A percentile compares a stretch with the other conserved stretches of the same genome.
Evolutionary conservation across 352 stramenopile genomes (phyloP).

Genomic region (Globisporangium abappressorium): DNA sequence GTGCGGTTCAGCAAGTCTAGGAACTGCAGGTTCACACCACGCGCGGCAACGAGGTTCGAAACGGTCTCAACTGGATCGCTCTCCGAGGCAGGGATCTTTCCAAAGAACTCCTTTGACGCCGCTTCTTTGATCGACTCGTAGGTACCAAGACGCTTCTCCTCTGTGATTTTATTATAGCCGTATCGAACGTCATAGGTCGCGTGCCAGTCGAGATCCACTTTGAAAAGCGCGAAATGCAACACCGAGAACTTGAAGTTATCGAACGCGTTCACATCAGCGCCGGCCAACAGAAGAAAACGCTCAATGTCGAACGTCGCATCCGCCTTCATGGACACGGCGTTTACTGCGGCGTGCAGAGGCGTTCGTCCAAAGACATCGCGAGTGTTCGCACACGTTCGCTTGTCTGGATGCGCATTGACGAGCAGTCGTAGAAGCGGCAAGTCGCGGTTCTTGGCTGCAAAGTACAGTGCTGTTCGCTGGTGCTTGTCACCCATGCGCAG

Average conservation of each 20-base stretch:
- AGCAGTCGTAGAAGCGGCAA: slow-evolving; percentile 49
- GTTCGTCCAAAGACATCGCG: slow-evolving; percentile 46
- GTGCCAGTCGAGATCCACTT: slow-evolving; percentile 70
- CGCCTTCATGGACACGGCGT: slow-evolving; percentile 52
- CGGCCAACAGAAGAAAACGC: slow-evolving; percentile 52
- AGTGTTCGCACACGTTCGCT: slow-evolving; percentile 42
- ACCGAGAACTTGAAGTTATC: slow-evolving; percentile 52
- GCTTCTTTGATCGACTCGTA: slow-evolving; percentile 44
- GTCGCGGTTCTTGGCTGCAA: slow-evolving; percentile 56
- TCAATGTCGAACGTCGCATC: slow-evolving; percentile 73
- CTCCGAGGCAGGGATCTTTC: slow-evolving; percentile 33
- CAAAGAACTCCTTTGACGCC: slow-evolving; percentile 34
- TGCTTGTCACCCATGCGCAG: slow-evolving; percentile 38
- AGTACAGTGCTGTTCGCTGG: slow-evolving; percentile 50
- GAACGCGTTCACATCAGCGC: slow-evolving; percentile 44
- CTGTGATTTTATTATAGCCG: slow-evolving; percentile 26
- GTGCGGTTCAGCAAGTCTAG: slow-evolving; percentile 51
- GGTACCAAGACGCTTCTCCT: slow-evolving; percentile 28
- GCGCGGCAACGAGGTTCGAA: slow-evolving; percentile 55
- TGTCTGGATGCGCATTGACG: slow-evolving; percentile 29
- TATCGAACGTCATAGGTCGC: slow-evolving; percentile 46
- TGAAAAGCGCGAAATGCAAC: slow-evolving; percentile 64
- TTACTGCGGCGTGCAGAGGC: slow-evolving; percentile 64
- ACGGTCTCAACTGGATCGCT: slow-evolving; percentile 72
- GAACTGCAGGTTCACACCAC: slow-evolving; percentile 29